Evolutionary conservation across 192 early-diverging fungal genomes (phyloP).

Genomic region (Gigaspora rosea): DNA sequence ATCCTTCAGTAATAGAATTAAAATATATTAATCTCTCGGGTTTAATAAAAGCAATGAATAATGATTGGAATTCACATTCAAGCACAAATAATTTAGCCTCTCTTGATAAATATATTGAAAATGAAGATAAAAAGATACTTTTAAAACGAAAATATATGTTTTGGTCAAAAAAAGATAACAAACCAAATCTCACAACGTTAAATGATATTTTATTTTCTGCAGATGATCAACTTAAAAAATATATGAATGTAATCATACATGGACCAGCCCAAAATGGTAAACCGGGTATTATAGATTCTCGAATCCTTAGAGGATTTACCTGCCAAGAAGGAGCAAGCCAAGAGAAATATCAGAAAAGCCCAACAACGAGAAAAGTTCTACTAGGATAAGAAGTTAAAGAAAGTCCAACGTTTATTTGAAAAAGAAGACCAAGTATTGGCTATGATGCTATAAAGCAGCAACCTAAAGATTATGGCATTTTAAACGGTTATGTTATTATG

Average conservation of each 20-base stretch:
- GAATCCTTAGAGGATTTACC: no score
- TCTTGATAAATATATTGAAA: conserved; percentile 14
- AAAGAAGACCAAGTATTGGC: no score
- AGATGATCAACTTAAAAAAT: background rate
- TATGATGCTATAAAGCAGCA: background rate
- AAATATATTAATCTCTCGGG: conserved; percentile 2
- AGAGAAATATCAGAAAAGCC: no score
- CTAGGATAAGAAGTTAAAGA: no score
- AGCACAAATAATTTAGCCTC: background rate
- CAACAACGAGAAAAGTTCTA: no score
- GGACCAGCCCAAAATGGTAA: background rate
- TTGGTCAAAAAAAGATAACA: conserved; percentile 1
- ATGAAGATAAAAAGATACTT: background rate
- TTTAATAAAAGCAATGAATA: conserved; percentile 13
- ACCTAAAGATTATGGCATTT: conserved; percentile 2
- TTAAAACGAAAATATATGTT: conserved; percentile 15
- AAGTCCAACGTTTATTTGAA: no score
- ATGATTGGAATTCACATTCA: conserved; percentile 1
- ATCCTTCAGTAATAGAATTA: conserved; percentile 3
- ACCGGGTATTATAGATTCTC: background rate
- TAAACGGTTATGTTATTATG: conserved; percentile 5
- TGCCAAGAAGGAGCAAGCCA: no score
- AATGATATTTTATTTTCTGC: background rate
- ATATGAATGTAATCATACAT: conserved; percentile 12
- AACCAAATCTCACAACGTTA: background rate